phyloP scores from a whole-genome alignment of 352 stramenopile genomes.

The Globisporangium barbulae region DNA sequence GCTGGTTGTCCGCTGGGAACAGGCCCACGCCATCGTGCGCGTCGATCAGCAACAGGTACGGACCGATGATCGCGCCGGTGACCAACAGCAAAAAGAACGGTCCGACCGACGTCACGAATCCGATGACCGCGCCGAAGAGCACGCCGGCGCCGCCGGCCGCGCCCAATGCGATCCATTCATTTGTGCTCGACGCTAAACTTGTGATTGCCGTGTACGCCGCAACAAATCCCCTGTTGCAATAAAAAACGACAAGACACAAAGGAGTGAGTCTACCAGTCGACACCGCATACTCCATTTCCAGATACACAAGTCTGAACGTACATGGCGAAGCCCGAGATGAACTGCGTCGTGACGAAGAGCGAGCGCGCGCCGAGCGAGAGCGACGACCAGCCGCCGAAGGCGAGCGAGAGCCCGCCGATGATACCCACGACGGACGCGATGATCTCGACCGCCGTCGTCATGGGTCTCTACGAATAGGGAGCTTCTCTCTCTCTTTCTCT shows the following conservation, averaged over 20 bases:
- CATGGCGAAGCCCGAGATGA: constrained; percentile 81
- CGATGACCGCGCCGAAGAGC: constrained; percentile 56
- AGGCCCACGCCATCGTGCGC: constrained; percentile 59
- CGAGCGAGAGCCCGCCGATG: constrained; percentile 76
- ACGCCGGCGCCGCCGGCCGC: constrained; percentile 62
- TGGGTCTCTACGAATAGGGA: constrained; percentile 4
- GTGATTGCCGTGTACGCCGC: constrained; percentile 65
- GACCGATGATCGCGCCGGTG: constrained; percentile 63
- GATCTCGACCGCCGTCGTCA: constrained; percentile 44
- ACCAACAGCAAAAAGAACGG: constrained; percentile 65
- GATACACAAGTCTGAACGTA: constrained; percentile 30
- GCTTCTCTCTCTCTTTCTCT: constrained; percentile 10
- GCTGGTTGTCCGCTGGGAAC: constrained; percentile 66
- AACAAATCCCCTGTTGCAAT: constrained; percentile 51
- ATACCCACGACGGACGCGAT: constrained; percentile 78
- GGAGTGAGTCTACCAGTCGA: constrained; percentile 9
- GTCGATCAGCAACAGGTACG: constrained; percentile 81
- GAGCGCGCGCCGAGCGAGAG: constrained; percentile 81
- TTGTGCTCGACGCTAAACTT: constrained; percentile 50
- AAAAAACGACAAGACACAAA: constrained; percentile 7
- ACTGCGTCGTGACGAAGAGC: constrained; percentile 80
- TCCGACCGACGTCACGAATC: constrained; percentile 73
- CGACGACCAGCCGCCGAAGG: constrained; percentile 84
- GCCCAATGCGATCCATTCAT: constrained; percentile 72
- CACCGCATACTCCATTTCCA: constrained; percentile 1